A percentile compares a stretch with the other conserved stretches of the same genome.
Evolutionary conservation across 2,329 filamentous ascomycete genomes (phyloP).

Genomic region (Raffaelea ambrosiae): DNA sequence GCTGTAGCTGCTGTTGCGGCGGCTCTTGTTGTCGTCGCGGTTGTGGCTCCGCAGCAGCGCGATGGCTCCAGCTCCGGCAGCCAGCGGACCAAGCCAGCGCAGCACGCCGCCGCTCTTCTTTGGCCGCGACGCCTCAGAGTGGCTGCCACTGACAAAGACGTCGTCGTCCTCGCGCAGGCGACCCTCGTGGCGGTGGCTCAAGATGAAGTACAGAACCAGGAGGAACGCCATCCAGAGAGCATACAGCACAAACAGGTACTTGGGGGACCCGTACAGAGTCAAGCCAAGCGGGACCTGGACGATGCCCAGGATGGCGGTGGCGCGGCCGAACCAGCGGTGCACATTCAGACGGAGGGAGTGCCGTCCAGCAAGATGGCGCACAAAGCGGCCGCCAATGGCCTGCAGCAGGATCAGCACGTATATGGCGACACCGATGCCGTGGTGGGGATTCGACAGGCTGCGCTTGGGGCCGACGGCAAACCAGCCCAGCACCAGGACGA

Average conservation of each 20-base stretch:
- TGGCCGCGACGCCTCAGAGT: conserved; percentile 39
- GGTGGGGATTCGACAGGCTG: conserved; percentile 72
- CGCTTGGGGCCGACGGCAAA: conserved; percentile 68
- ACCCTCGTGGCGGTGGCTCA: conserved; percentile 61
- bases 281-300: conserved; percentile 82
- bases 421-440: conserved; percentile 73
- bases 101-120: conserved; percentile 21
- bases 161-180: conserved; percentile 28
- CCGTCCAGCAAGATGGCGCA: conserved; percentile 42
- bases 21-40: conserved; percentile 30
- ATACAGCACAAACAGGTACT: conserved; percentile 77
- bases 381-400: conserved; percentile 58
- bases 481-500: conserved; percentile 66
- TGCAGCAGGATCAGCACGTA: conserved; percentile 67
- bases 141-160: conserved; percentile 49
- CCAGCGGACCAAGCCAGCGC: conserved; percentile 44
- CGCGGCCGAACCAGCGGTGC: conserved; percentile 81
- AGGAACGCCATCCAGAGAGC: conserved; percentile 68
- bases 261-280: conserved; percentile 85
- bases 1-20: conserved; percentile 14
- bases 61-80: conserved; percentile 40
- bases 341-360: conserved; percentile 51
- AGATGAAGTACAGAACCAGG: conserved; percentile 67
- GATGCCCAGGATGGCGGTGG: conserved; percentile 72
- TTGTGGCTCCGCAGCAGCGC: conserved; percentile 37